Conservation (phyloP, 176 grass and related monocot genomes). For the Cenchrus purpureus region DNA sequence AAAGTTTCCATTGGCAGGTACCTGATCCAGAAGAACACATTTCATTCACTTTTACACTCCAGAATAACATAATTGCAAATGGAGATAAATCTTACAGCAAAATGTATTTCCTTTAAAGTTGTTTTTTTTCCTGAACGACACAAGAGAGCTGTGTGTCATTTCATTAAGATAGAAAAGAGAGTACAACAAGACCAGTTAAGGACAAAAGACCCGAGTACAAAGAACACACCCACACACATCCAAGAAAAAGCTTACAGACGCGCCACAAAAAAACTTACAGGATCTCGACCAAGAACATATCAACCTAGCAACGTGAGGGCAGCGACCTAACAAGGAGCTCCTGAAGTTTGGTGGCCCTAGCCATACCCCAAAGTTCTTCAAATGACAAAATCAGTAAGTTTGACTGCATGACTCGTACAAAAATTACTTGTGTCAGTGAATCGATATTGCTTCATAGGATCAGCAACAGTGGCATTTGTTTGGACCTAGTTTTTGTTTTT, state of each 20-base stretch:
- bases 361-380: too few relatives aligned
- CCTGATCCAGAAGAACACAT: slow-evolving; percentile 56
- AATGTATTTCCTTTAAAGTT: not conserved
- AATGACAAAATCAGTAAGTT: slow-evolving; percentile 13
- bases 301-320: too few relatives aligned
- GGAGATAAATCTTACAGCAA: slow-evolving; percentile 12
- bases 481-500: not conserved
- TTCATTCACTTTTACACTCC: slow-evolving; percentile 30
- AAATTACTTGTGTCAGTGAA: not conserved
- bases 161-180: too few relatives aligned
- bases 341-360: too few relatives aligned
- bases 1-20: slow-evolving; percentile 66
- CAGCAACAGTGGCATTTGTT: not conserved
- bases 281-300: too few relatives aligned
- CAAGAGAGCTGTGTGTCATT: too few relatives aligned
- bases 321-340: too few relatives aligned
- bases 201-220: too few relatives aligned
- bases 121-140: not conserved
- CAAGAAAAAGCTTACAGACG: too few relatives aligned
- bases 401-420: not conserved
- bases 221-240: too few relatives aligned
- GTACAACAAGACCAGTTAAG: too few relatives aligned
- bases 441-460: not conserved
- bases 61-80: slow-evolving; percentile 13
- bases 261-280: too few relatives aligned